Conservation (phyloP, 2,329 filamentous ascomycete species). For the Sarocladium oryzae region DNA sequence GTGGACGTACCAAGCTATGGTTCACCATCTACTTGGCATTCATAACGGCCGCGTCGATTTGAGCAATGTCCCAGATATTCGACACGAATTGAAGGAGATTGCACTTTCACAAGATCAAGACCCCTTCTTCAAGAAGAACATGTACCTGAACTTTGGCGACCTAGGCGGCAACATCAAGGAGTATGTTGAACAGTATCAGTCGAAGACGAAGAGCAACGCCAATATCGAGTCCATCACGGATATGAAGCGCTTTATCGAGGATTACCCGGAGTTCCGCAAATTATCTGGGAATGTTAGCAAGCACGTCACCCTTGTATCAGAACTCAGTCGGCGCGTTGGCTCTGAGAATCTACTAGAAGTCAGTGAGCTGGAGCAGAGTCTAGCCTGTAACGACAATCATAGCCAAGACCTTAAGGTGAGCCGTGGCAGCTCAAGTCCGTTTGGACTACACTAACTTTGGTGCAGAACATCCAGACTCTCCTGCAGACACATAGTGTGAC, state of each 20-base stretch:
- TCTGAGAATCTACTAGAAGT: conserved; percentile 88
- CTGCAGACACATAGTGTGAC: conserved; percentile 76
- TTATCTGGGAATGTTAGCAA: conserved; percentile 98
- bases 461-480: conserved; percentile 72
- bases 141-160: conserved; percentile 97
- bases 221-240: conserved; percentile 96
- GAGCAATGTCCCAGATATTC: conserved; percentile 73
- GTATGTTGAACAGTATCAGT: conserved; percentile 97
- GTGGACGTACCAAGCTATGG: conserved; percentile 99
- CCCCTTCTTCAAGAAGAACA: conserved; percentile 98
- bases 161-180: conserved; percentile 95
- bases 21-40: conserved; percentile 91
- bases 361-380: conserved; percentile 91
- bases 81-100: conserved; percentile 86
- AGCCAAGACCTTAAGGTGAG: conserved; percentile 78
- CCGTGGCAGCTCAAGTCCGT: neutral
- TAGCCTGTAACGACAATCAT: conserved; percentile 96
- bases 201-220: conserved; percentile 91
- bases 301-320: conserved; percentile 91
- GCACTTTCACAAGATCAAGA: conserved; percentile 95
- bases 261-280: conserved; percentile 96
- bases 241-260: conserved; percentile 99
- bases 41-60: conserved; percentile 91
- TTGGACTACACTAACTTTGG: conserved; percentile 17
- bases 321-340: conserved; percentile 81